phyloP scores from a whole-genome alignment of 495 filamentous ascomycete genomes.

The Glarea lozoyensis region DNA sequence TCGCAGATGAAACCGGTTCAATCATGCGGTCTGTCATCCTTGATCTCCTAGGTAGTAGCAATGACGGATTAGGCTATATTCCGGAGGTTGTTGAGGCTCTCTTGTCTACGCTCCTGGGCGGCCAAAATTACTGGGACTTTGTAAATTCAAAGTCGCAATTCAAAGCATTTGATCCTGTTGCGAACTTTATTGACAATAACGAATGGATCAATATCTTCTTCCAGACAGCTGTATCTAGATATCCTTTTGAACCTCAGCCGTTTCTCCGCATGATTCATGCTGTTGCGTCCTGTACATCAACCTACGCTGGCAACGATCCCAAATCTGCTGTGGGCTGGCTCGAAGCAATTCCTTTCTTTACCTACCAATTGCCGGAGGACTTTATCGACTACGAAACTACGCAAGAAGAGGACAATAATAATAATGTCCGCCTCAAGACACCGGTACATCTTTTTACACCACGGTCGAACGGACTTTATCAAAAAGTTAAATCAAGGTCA shows the following conservation, averaged over 20 bases:
- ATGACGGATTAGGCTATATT: constrained; percentile 50
- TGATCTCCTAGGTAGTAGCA: constrained; percentile 51
- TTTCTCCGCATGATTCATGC: constrained; percentile 60
- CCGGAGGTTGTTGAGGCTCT: constrained; percentile 54
- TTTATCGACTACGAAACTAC: constrained; percentile 65
- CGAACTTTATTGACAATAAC: constrained; percentile 44
- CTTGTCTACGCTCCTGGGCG: constrained; percentile 49
- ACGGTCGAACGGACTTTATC: constrained; percentile 14
- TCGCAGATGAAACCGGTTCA: constrained; percentile 35
- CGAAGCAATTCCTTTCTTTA: constrained; percentile 58
- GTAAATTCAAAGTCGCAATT: constrained; percentile 11
- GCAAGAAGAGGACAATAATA: constrained; percentile 76
- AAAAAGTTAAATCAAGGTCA: neutral
- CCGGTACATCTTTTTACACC: constrained; percentile 45
- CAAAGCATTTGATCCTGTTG: constrained; percentile 33
- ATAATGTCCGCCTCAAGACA: constrained; percentile 45
- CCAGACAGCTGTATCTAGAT: constrained; percentile 57
- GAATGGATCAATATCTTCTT: constrained; percentile 48
- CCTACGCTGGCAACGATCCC: constrained; percentile 41
- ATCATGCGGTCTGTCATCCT: constrained; percentile 52
- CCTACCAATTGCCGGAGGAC: constrained; percentile 53
- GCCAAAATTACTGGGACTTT: constrained; percentile 42
- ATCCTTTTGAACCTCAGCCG: constrained; percentile 79
- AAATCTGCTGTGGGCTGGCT: constrained; percentile 36
- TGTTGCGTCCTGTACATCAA: constrained; percentile 32